Conservation (phyloP, 345 rosid species). For the Citrus maxima region DNA sequence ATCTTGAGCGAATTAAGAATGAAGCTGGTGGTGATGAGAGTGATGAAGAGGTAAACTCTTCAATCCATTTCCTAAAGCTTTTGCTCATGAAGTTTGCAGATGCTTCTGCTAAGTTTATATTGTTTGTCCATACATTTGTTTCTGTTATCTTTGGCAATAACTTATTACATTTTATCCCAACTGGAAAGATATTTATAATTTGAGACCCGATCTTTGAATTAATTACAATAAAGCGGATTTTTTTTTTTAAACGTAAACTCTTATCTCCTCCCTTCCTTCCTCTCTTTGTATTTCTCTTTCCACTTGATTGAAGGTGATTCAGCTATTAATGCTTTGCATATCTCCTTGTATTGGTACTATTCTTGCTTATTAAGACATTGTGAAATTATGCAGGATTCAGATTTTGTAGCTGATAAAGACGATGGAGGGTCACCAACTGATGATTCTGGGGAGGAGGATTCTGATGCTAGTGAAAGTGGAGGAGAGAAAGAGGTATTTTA, state of each 20-base stretch:
- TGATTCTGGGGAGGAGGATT: slow-evolving; percentile 86
- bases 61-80: neutral
- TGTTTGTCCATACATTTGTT: neutral
- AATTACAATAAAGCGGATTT: neutral
- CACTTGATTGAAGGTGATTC: neutral
- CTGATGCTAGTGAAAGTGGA: slow-evolving; percentile 66
- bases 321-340: neutral
- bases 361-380: neutral
- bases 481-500: slow-evolving; percentile 74
- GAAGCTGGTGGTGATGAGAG: slow-evolving; percentile 91
- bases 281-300: neutral
- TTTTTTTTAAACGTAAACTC: neutral
- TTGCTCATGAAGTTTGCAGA: neutral
- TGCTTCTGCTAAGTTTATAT: neutral
- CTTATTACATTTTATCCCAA: neutral
- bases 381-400: slow-evolving; percentile 69
- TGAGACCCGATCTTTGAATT: neutral
- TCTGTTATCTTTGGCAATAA: neutral
- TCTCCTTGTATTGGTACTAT: neutral
- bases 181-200: neutral
- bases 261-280: neutral
- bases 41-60: slow-evolving; percentile 73
- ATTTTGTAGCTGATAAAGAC: slow-evolving; percentile 78
- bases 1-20: slow-evolving; percentile 82
- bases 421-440: slow-evolving; percentile 95